phyloP scores from a whole-genome alignment of 2,329 filamentous ascomycete species.

The Coniochaeta sp. region DNA sequence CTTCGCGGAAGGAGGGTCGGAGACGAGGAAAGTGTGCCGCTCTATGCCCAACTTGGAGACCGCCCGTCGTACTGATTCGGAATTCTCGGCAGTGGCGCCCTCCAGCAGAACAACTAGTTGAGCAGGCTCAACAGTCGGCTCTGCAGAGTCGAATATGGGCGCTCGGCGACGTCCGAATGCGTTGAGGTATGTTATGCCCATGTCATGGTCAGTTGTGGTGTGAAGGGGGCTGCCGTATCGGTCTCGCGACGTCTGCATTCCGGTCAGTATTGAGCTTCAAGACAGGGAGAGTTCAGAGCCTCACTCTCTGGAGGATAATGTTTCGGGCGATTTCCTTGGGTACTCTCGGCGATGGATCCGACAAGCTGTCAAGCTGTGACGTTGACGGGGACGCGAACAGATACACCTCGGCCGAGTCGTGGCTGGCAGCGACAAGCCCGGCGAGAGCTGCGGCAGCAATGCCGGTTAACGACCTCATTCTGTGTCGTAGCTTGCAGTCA shows the following conservation, averaged over 20 bases:
- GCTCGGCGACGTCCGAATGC: constrained; percentile 47
- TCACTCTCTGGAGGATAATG: constrained; percentile 51
- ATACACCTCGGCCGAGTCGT: constrained; percentile 44
- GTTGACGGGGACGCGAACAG: constrained; percentile 28
- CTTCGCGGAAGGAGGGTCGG: constrained; percentile 33
- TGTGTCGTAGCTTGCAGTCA: constrained; percentile 11
- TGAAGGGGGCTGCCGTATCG: constrained; percentile 37
- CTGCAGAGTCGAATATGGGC: constrained; percentile 40
- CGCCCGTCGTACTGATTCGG: constrained; percentile 32
- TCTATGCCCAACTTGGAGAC: constrained; percentile 25
- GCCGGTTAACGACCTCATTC: constrained; percentile 36
- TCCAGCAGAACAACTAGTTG: constrained; percentile 56
- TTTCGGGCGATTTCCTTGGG: constrained; percentile 48
- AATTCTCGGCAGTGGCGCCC: constrained; percentile 41
- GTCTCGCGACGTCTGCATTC: constrained; percentile 13
- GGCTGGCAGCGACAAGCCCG: constrained; percentile 15
- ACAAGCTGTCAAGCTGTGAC: constrained; percentile 21
- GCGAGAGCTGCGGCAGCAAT: constrained; percentile 14
- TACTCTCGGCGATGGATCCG: constrained; percentile 31
- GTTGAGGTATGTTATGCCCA: constrained; percentile 49
- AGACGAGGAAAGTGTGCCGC: constrained; percentile 40
- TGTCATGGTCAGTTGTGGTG: constrained; percentile 31
- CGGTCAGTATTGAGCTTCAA: not conserved
- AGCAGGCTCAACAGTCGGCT: constrained; percentile 25
- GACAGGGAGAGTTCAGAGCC: constrained; percentile 9